Evolutionary conservation across 768 basidiomycete species (phyloP), one percentile per base, ranked within the genome.

Genomic region (Lentinula edodes): DNA sequence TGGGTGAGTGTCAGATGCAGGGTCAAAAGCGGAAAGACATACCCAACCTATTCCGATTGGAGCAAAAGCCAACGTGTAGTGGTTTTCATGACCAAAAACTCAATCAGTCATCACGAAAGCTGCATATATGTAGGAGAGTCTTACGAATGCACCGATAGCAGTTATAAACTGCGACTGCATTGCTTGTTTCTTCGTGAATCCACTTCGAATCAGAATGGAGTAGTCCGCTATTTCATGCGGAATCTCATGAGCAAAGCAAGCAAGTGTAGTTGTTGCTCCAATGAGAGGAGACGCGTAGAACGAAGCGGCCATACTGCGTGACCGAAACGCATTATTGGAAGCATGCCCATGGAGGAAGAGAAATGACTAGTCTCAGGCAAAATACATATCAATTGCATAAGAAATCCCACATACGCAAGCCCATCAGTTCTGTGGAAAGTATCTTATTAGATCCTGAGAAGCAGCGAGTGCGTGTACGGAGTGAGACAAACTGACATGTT

Each of bases 201-300:
- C 93, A 66, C 90, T 92, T 45, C 90, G 87, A 52, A 95, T 84
- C 39, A 95, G 78, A 66, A 95, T 95, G n/a, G 91, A 93, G 69
- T 95, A 95, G 71, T 95, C 94, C n/a, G 93, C 94, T 64, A 96
- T 95, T 79, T 96, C 93, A 69, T 96, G 93, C 16, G 94, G 94
- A 58, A 96, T 95, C 74, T 96, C 93, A 71, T 96, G 93, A 2
- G 91, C 92, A 69, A 95, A 96, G 70, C 93, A 95, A 28, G 94
- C 94, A 51, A 96, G 81, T n/a, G 93, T 94, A 2, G 93, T 95
- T 46, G 93, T 95, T 39, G 94, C 93, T 46, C 94, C 94, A 64
- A 96, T 92, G 61, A 94, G 78, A 3, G 94, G 94, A 38, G 91
- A 92, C n/a, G 92, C 93, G 71, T 95, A 95, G 78, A 95, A 96